Evolutionary conservation across 73 alveolate species (phyloP), one percentile per base, ranked within the genome.

Genomic region (Paramecium octaurelia): DNA sequence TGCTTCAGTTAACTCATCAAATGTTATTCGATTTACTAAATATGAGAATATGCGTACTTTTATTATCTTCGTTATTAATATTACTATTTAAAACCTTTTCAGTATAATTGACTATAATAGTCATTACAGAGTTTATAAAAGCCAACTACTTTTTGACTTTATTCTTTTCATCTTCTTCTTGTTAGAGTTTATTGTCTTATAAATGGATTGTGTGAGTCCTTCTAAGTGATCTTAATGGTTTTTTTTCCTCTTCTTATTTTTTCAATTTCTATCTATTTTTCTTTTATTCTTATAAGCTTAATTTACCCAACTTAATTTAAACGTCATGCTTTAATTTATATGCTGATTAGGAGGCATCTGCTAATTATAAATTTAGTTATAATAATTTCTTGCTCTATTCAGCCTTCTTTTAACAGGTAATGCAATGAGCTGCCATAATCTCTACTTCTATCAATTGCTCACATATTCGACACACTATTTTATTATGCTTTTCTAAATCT

Each of bases 361-460:
- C 87, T 40, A 73, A 73, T 73, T 73, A 23, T 29, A 73, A 21
- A 73, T 73, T 73, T n/a, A 73, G 24, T 73, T 73, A 36, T 73
- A 73, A 73, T 73, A 73, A 38, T 73, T 73, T 36, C 31, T 73
- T 73, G 60, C 87, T 73, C 40, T 73, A 38, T 36, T 73, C 87
- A 4, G 68, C 87, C 40, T 73, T 36, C 10, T 73, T 73, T 27
- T 73, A 60, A 73, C 87, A 73, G 12, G 87, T 64, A 9, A 64
- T 73, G 46, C 91, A 80, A 80, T 80, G 91, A 20, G 46, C 29
- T 80, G 70, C 46, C 91, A 80, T 80, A 8, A 44, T 80, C 16
- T 80, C 91, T 44, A 80, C 91, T 46, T 80, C 91, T 11, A 80
- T 44, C 18, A 80, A 6, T 80, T 80, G 24, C 31, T 80, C 91